A percentile compares a stretch with the other conserved stretches of the same genome.
Evolutionary conservation across 768 basidiomycete genomes (phyloP).

Genomic region (Boletus rubescentipes): DNA sequence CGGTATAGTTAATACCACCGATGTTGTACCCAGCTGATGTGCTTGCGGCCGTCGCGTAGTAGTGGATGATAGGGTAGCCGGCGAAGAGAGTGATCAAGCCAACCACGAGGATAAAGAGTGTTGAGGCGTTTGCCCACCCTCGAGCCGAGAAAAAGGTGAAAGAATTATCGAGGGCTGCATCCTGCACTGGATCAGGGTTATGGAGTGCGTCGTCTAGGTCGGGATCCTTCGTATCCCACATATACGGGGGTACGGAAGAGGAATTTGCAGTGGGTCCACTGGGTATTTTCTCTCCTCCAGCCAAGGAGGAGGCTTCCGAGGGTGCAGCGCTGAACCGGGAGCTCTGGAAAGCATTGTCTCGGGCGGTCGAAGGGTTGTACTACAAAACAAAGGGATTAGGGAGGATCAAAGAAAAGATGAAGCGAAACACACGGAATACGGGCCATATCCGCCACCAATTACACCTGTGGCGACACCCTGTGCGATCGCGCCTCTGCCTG

Average conservation of each 20-base stretch:
- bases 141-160: slow-evolving; percentile 77
- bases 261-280: slow-evolving; percentile 41
- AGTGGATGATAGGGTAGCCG: slow-evolving; percentile 81
- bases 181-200: slow-evolving; percentile 78
- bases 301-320: slow-evolving; percentile 43
- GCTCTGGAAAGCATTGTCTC: slow-evolving; percentile 44
- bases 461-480: slow-evolving; percentile 78
- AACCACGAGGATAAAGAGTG: slow-evolving; percentile 64
- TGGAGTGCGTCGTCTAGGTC: slow-evolving; percentile 91
- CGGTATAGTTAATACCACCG: slow-evolving; percentile 78
- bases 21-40: slow-evolving; percentile 67
- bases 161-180: slow-evolving; percentile 53
- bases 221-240: slow-evolving; percentile 79
- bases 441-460: slow-evolving; percentile 81
- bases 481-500: slow-evolving; percentile 57
- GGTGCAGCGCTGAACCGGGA: slow-evolving; percentile 59
- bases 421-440: slow-evolving; percentile 67
- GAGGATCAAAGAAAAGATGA: not conserved
- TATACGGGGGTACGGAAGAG: slow-evolving; percentile 64
- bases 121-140: slow-evolving; percentile 80
- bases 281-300: slow-evolving; percentile 37
- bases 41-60: slow-evolving; percentile 36
- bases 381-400: slow-evolving; percentile 23
- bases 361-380: slow-evolving; percentile 54
- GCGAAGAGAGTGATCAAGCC: slow-evolving; percentile 80